Evolutionary conservation across 805 yeast genomes (phyloP).

Genomic region (Maudiozyma pseudohumilis): DNA sequence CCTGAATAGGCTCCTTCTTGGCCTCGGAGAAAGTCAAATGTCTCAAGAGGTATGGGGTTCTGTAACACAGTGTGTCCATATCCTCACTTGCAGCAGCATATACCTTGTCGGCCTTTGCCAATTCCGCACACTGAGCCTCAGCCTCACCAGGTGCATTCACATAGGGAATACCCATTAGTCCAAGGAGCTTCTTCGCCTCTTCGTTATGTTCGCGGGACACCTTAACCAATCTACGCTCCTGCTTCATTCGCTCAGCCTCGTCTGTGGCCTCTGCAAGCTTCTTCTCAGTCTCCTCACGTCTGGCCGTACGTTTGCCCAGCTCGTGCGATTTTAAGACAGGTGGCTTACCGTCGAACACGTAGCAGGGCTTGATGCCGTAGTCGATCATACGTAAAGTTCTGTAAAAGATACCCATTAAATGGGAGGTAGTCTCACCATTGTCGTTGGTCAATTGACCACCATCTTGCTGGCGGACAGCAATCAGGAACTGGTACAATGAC

Average conservation of each 20-base stretch:
- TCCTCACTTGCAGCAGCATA: slow-evolving; percentile 97
- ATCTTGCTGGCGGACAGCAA: slow-evolving; percentile 93
- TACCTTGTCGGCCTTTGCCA: slow-evolving; percentile 83
- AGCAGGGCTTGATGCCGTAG: slow-evolving; percentile 91
- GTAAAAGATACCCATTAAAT: slow-evolving; percentile 92
- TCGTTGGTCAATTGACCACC: slow-evolving; percentile 89
- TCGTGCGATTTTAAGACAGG: slow-evolving; percentile 92
- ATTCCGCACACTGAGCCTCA: slow-evolving; percentile 94
- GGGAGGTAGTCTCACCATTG: slow-evolving; percentile 87
- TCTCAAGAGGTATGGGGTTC: slow-evolving; percentile 72
- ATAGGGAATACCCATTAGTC: slow-evolving; percentile 90
- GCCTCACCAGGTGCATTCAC: slow-evolving; percentile 97
- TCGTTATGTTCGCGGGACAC: slow-evolving; percentile 88
- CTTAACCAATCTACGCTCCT: slow-evolving; percentile 76
- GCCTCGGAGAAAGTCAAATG: slow-evolving; percentile 93
- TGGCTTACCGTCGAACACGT: slow-evolving; percentile 96
- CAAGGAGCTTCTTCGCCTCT: slow-evolving; percentile 75
- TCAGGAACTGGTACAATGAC: slow-evolving; percentile 91
- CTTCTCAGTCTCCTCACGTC: slow-evolving; percentile 75
- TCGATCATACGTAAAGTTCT: slow-evolving; percentile 84
- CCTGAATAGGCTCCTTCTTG: slow-evolving; percentile 84
- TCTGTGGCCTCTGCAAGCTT: slow-evolving; percentile 68
- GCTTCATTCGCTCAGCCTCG: slow-evolving; percentile 58
- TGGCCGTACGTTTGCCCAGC: slow-evolving; percentile 69
- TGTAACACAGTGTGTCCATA: slow-evolving; percentile 95